A percentile compares a stretch with the other conserved stretches of the same genome.
These are phyloP conservation scores for Dendrocalamus latiflorus DNA, from an alignment of 202 grass and related monocot species.

Conservation along the genomic window DNA sequence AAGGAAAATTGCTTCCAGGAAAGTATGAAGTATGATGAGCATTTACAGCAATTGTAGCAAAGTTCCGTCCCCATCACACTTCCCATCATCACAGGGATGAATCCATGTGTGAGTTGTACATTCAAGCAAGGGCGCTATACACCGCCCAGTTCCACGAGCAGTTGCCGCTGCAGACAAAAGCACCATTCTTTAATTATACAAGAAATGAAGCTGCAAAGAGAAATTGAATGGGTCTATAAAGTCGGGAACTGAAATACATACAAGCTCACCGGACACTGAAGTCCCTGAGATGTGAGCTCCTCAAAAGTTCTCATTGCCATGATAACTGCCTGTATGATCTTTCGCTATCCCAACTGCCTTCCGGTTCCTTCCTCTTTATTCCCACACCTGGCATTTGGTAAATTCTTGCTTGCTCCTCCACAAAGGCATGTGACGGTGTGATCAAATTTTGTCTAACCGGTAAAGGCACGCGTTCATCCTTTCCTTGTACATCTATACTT, in stretches of 20 bases:
- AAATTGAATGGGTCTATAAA: conserved; percentile 12
- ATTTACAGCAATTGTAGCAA: conserved; percentile 70
- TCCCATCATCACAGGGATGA: conserved; percentile 33
- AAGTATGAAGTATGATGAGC: conserved; percentile 57
- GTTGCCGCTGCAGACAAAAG: conserved; percentile 23
- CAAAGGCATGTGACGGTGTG: conserved; percentile 39
- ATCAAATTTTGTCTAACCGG: conserved; percentile 52
- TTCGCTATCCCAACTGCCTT: conserved; percentile 72
- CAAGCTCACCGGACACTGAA: conserved; percentile 47
- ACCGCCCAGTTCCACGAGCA: conserved; percentile 9
- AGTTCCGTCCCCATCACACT: conserved; percentile 47
- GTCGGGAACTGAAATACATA: conserved; percentile 18
- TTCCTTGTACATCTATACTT: conserved; percentile 53
- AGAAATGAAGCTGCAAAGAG: conserved; percentile 9
- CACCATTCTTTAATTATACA: conserved; percentile 18
- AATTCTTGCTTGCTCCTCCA: conserved; percentile 55
- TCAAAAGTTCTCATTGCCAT: conserved; percentile 42
- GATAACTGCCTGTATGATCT: conserved; percentile 66
- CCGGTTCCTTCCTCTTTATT: conserved; percentile 76
- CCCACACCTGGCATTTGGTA: conserved; percentile 53
- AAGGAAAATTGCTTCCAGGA: conserved; percentile 47
- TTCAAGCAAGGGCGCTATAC: conserved; percentile 11
- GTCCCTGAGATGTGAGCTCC: neutral
- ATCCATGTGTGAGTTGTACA: conserved; percentile 49
- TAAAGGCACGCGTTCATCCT: conserved; percentile 45